These are phyloP conservation scores for Trypanosoma brucei DNA, from an alignment of 208 protist species.

Conservation along the genomic window DNA sequence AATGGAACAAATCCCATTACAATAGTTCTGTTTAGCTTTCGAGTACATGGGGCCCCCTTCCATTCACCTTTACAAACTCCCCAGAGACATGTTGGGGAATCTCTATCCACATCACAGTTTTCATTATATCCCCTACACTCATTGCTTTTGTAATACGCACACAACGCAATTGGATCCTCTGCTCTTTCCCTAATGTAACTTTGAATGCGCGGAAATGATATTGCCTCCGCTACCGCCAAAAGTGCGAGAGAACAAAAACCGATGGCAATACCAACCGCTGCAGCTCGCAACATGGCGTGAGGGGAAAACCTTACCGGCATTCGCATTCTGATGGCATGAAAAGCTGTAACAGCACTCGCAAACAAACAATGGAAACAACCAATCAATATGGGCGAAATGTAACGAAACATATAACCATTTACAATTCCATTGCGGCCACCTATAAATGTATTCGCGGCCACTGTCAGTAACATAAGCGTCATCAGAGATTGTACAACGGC, in stretches of 20 bases:
- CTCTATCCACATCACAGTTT: slow-evolving; percentile 11
- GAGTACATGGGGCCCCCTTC: slow-evolving; percentile 5
- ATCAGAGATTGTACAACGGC: slow-evolving; percentile 46
- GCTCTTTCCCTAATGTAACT: slow-evolving; percentile 5
- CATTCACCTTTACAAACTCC: not conserved
- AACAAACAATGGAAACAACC: slow-evolving; percentile 26
- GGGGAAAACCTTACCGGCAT: slow-evolving; percentile 25
- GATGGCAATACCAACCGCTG: slow-evolving; percentile 15
- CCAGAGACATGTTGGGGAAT: slow-evolving; percentile 14
- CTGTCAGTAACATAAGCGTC: slow-evolving; percentile 26
- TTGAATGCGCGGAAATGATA: slow-evolving; percentile 16
- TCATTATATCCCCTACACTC: slow-evolving; percentile 45
- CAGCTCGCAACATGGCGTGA: slow-evolving; percentile 13
- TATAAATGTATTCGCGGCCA: slow-evolving; percentile 27
- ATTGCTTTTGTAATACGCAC: slow-evolving; percentile 25
- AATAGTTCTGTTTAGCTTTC: slow-evolving; percentile 3
- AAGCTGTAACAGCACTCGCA: slow-evolving; percentile 25
- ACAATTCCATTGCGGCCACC: slow-evolving; percentile 15
- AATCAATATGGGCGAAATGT: slow-evolving; percentile 28
- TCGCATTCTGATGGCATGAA: slow-evolving; percentile 53
- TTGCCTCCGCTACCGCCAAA: slow-evolving; percentile 28
- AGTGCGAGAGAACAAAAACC: slow-evolving; percentile 35
- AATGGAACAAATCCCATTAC: slow-evolving; percentile 30
- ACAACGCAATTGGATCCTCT: slow-evolving; percentile 7
- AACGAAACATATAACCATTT: slow-evolving; percentile 28